These are phyloP conservation scores for Elasticomyces elasticus DNA, from an alignment of 495 filamentous ascomycete species.

Conservation along the genomic window DNA sequence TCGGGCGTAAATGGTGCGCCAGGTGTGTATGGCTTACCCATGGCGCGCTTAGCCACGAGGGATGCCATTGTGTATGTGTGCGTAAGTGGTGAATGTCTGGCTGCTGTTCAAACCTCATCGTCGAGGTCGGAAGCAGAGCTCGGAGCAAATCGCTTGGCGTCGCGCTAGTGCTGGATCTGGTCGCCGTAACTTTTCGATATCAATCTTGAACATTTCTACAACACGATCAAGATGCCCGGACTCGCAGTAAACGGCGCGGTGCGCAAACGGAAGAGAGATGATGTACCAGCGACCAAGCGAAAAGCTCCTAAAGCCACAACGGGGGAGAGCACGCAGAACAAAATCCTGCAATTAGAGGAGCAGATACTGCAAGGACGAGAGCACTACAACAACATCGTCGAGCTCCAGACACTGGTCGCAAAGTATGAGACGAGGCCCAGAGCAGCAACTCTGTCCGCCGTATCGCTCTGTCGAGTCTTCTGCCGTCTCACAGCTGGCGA, in stretches of 20 bases:
- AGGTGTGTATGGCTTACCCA: slow-evolving; percentile 47
- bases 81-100: slow-evolving; percentile 35
- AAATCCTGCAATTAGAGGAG: slow-evolving; percentile 60
- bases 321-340: slow-evolving; percentile 38
- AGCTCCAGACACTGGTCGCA: slow-evolving; percentile 52
- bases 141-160: no score
- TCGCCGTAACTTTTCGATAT: no score
- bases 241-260: not conserved
- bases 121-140: no score
- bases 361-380: slow-evolving; percentile 74
- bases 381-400: slow-evolving; percentile 87
- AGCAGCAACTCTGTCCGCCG: slow-evolving; percentile 49
- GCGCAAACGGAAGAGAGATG: slow-evolving; percentile 12
- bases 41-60: slow-evolving; percentile 80
- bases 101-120: slow-evolving; percentile 35
- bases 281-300: slow-evolving; percentile 37
- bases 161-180: no score
- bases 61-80: slow-evolving; percentile 68
- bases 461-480: slow-evolving; percentile 85
- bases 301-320: slow-evolving; percentile 25
- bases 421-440: slow-evolving; percentile 34
- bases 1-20: not conserved
- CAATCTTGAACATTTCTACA: no score
- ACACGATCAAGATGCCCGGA: slow-evolving; percentile 9
- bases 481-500: slow-evolving; percentile 70